A percentile compares a stretch with the other conserved stretches of the same genome.
Conservation (phyloP, 352 stramenopile species). For the Globisporangium apiculatum region DNA sequence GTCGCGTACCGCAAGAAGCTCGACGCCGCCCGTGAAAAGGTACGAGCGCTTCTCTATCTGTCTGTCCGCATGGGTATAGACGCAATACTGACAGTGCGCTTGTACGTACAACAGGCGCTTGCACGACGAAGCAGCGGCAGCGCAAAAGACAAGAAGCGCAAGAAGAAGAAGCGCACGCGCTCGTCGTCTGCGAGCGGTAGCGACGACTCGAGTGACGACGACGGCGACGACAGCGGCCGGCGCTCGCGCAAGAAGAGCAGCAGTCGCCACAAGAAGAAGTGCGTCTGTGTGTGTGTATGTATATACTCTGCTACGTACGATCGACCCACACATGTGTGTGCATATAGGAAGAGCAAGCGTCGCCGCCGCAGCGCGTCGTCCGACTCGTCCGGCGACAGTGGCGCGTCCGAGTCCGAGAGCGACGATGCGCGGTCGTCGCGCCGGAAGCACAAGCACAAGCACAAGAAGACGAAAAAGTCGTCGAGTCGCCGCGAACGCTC, state of each 20-base stretch:
- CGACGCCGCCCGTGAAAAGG: conserved; percentile 87
- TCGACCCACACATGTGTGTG: conserved; percentile 9
- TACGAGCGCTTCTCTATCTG: conserved; percentile 7
- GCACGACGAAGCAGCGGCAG: conserved; percentile 37
- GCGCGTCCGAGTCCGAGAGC: not conserved
- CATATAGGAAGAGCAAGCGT: conserved; percentile 52
- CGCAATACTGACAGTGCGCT: too few species aligned
- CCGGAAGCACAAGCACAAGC: conserved; percentile 33
- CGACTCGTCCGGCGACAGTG: conserved; percentile 15
- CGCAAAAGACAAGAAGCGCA: conserved; percentile 83
- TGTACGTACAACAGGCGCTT: conserved; percentile 30
- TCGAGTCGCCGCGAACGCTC: conserved; percentile 32
- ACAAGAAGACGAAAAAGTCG: conserved; percentile 61
- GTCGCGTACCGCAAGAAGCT: conserved; percentile 90
- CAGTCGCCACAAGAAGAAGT: conserved; percentile 67
- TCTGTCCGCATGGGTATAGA: too few species aligned
- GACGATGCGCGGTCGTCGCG: conserved; percentile 19
- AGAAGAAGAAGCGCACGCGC: conserved; percentile 66
- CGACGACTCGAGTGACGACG: conserved; percentile 31
- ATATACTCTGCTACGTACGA: not conserved
- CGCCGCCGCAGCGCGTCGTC: conserved; percentile 38
- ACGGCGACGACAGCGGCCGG: conserved; percentile 28
- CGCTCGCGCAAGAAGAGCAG: conserved; percentile 56
- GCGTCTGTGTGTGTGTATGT: conserved; percentile 11
- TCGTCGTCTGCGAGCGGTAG: conserved; percentile 45